Conservation (phyloP, 768 basidiomycete species). For the Tricholomella constricta region DNA sequence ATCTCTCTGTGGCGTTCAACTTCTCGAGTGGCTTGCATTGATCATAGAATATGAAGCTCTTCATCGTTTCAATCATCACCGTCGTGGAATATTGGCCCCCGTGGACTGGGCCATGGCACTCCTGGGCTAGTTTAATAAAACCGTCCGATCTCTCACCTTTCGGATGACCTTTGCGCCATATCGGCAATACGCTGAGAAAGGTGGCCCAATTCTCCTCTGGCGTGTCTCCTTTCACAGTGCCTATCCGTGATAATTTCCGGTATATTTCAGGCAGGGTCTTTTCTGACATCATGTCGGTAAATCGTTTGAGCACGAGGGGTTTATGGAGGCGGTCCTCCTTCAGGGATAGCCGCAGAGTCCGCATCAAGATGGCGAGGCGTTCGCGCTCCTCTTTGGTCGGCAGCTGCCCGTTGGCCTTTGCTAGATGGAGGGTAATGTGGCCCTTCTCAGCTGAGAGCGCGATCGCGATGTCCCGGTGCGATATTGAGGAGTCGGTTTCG, state of each 20-base stretch:
- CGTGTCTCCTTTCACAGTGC: not conserved
- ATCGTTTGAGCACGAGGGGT: not conserved
- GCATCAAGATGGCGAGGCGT: slow-evolving; percentile 9
- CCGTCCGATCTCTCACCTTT: slow-evolving; percentile 14
- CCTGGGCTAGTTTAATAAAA: slow-evolving; percentile 5
- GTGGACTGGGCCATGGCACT: not conserved
- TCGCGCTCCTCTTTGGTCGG: slow-evolving; percentile 11
- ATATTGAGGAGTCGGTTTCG: slow-evolving; percentile 3
- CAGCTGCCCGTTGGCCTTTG: slow-evolving; percentile 9
- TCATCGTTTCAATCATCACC: slow-evolving; percentile 10
- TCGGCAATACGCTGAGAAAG: slow-evolving; percentile 7
- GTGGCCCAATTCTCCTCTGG: slow-evolving; percentile 3
- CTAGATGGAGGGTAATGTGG: slow-evolving; percentile 7
- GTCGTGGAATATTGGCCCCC: not conserved
- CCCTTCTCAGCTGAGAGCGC: slow-evolving; percentile 12
- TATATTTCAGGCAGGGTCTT: slow-evolving; percentile 9
- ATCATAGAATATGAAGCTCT: slow-evolving; percentile 6
- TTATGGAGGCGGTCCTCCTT: not conserved
- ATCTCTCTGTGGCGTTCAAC: slow-evolving; percentile 2
- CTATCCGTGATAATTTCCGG: slow-evolving; percentile 11
- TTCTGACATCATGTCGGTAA: slow-evolving; percentile 9
- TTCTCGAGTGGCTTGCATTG: not conserved
- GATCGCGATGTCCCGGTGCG: slow-evolving; percentile 12
- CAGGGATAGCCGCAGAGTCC: slow-evolving; percentile 9
- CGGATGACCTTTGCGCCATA: slow-evolving; percentile 6